These are phyloP conservation scores for Globisporangium spinosum DNA, from an alignment of 352 stramenopile species.

Conservation along the genomic window DNA sequence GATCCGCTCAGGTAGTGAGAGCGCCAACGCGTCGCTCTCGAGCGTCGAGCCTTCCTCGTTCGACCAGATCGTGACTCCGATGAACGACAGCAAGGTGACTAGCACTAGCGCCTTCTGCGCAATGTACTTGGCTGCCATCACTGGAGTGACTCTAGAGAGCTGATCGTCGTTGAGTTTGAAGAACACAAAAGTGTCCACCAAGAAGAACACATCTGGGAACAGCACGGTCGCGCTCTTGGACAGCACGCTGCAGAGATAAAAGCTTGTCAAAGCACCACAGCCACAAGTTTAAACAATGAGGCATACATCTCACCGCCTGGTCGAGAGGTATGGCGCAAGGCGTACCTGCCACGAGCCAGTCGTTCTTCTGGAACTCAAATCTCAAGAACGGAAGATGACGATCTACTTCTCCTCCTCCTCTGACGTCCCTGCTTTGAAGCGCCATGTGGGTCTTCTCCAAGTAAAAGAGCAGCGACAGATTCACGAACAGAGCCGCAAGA, in stretches of 20 bases:
- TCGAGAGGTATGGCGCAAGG: not conserved
- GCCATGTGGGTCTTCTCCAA: not conserved
- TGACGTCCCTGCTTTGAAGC: not conserved
- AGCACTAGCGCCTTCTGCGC: not conserved
- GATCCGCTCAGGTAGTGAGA: conserved; percentile 11
- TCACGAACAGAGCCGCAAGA: conserved; percentile 46
- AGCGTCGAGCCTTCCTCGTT: conserved; percentile 36
- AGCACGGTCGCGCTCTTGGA: conserved; percentile 15
- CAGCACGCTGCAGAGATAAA: conserved; percentile 15
- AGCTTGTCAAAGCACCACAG: not conserved
- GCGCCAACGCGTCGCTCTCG: conserved; percentile 31
- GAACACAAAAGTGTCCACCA: not conserved
- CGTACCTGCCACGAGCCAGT: not conserved
- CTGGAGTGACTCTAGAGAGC: not conserved
- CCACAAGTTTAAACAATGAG: not conserved
- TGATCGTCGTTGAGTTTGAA: not conserved
- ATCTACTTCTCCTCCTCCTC: not conserved
- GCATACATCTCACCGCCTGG: too few species aligned
- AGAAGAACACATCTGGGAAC: conserved; percentile 5
- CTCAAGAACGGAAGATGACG: not conserved
- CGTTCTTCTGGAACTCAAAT: not conserved
- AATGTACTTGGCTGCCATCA: not conserved
- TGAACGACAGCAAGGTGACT: conserved; percentile 21
- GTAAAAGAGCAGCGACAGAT: conserved; percentile 39
- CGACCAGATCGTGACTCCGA: conserved; percentile 34